Evolutionary conservation across 352 stramenopile species (phyloP).

Genomic region (Globisporangium mamillatum): DNA sequence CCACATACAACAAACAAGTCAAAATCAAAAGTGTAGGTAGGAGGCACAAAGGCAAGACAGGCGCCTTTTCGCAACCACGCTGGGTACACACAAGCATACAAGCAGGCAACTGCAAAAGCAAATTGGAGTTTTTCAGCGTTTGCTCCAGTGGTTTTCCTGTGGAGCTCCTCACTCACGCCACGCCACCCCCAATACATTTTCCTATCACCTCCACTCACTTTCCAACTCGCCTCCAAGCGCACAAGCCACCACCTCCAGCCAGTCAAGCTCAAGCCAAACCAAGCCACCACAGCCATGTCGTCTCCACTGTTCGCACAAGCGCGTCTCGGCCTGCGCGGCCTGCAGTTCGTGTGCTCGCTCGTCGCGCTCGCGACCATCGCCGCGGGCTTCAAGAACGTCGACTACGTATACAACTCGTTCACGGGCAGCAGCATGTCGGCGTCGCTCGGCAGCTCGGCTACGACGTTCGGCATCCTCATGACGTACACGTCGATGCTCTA

Average conservation of each 20-base stretch:
- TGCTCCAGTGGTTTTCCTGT: background rate
- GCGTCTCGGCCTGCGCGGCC: constrained; percentile 32
- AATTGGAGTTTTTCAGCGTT: background rate
- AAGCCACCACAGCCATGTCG: background rate
- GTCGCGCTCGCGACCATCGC: constrained; percentile 47
- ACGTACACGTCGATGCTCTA: constrained; percentile 66
- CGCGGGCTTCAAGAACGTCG: constrained; percentile 27
- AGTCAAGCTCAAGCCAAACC: too few species aligned
- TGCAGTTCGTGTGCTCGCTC: constrained; percentile 60
- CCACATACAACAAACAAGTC: background rate
- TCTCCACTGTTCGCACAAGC: background rate
- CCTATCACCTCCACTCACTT: background rate
- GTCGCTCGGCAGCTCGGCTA: constrained; percentile 26
- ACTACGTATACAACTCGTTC: background rate
- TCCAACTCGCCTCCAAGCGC: background rate
- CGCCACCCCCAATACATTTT: background rate
- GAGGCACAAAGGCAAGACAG: background rate
- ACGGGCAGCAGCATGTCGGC: constrained; percentile 8
- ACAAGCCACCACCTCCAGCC: background rate
- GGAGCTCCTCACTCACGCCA: background rate
- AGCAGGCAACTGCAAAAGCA: background rate
- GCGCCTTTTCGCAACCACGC: background rate
- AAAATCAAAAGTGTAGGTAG: background rate
- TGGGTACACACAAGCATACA: background rate
- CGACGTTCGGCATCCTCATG: constrained; percentile 59